Conservation (phyloP, 2,329 filamentous ascomycete species). For the Ophiostoma ulmi region DNA sequence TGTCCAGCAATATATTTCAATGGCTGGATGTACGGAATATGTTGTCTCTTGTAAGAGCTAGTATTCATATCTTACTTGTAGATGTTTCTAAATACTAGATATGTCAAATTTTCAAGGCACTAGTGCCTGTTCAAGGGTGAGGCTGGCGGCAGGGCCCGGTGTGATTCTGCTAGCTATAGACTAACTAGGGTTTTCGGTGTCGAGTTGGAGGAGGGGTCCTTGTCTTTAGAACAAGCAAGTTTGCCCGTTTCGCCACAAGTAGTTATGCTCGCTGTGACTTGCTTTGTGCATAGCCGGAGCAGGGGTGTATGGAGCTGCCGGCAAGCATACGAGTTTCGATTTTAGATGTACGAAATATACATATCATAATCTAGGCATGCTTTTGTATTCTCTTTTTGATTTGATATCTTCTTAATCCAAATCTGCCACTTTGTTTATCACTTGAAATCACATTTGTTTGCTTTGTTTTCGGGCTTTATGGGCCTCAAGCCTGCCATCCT, state of each 20-base stretch:
- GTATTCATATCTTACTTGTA: neutral
- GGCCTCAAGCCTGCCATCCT: neutral
- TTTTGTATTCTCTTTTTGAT: neutral
- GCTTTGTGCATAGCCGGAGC: neutral
- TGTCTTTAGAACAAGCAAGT: neutral
- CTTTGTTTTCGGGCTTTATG: neutral
- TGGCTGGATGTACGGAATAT: no score
- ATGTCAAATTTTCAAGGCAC: neutral
- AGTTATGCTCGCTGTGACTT: slow-evolving; percentile 2
- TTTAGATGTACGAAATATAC: no score
- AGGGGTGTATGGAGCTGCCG: neutral
- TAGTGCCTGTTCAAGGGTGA: slow-evolving; percentile 17
- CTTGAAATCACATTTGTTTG: no score
- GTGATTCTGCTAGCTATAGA: slow-evolving; percentile 9
- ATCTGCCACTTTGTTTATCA: neutral
- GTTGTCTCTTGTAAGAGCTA: neutral
- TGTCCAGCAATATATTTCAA: neutral
- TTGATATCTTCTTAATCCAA: neutral
- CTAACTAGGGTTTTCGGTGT: slow-evolving; percentile 18
- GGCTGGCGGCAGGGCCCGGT: slow-evolving; percentile 25
- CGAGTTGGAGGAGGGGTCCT: slow-evolving; percentile 12
- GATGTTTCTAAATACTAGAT: no score
- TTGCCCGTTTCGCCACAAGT: neutral
- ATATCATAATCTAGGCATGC: no score
- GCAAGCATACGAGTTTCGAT: neutral